These are phyloP conservation scores for Candida sonorensis DNA, from an alignment of 805 yeast genomes.

Conservation along the genomic window DNA sequence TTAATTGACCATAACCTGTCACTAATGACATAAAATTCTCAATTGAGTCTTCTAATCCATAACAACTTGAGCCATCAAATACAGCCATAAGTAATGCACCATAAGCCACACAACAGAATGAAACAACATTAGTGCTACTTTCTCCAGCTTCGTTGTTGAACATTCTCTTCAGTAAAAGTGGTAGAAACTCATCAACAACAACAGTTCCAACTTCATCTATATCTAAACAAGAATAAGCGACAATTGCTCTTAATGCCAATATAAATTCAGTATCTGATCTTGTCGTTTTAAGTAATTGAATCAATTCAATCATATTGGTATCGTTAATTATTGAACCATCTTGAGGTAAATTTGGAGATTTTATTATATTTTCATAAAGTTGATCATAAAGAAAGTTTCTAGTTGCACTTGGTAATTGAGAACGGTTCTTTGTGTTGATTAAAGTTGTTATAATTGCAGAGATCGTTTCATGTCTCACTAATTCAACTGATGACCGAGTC, in stretches of 20 bases:
- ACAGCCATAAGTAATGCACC: conserved; percentile 33
- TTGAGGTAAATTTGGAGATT: conserved; percentile 27
- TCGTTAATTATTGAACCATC: conserved; percentile 25
- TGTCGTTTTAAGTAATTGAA: conserved; percentile 25
- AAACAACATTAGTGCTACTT: conserved; percentile 8
- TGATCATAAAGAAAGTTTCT: conserved; percentile 46
- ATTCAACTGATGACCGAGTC: background rate
- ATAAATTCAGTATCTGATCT: conserved; percentile 29
- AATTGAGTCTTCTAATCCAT: conserved; percentile 41
- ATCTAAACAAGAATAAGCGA: conserved; percentile 40
- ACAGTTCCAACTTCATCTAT: conserved; percentile 41
- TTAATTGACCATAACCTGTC: conserved; percentile 31
- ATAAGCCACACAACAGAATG: conserved; percentile 20
- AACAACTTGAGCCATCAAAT: conserved; percentile 42
- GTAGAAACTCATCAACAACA: conserved; percentile 24
- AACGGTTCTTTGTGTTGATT: conserved; percentile 29
- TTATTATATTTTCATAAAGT: conserved; percentile 39
- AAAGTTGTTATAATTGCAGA: conserved; percentile 40
- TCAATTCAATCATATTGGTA: conserved; percentile 30
- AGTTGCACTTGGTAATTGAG: conserved; percentile 38
- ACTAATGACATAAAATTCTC: conserved; percentile 37
- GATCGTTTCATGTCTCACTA: conserved; percentile 13
- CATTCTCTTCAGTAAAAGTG: conserved; percentile 18
- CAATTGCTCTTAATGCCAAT: conserved; percentile 33
- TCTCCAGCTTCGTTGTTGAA: conserved; percentile 4